Base-by-base conservation (phyloP, 495 filamentous ascomycete genomes). In the Podospora fimiseda region DNA sequence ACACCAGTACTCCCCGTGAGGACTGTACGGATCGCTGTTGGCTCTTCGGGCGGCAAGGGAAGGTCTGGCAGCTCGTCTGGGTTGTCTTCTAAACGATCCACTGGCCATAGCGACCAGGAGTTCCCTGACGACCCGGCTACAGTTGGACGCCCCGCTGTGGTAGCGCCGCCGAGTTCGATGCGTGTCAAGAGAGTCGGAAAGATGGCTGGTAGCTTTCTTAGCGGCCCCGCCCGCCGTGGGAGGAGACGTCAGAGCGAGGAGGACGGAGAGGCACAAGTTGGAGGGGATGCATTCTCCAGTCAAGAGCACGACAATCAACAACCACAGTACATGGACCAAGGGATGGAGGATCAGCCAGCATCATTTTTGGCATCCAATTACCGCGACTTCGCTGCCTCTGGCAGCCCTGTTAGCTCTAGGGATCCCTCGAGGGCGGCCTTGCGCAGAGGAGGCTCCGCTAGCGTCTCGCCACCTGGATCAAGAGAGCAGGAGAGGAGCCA, bases 201-300 rank as follows among this genome's bases (percentile, higher is more conserved):
- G 57, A 69, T 84, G 5, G 80, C 84, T 8, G 87, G 87, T 0
- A 81, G 77, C 52, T 90, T 89, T 58, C 70, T 90, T 19, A 88
- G 82, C 52, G 86, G 86, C 0, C 86, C 87, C 8, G 86, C 85
- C 18, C 79, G 87, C 51, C 73, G 87, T 55, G 87, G 86, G 13
- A 79, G 85, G 53, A 74, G 85, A 52, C 77, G 86, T 46, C 84
- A 87, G 63, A 89, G 85, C 54, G 87, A 90, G 38, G 87, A 90
- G 40, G 83, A 86, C 43, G 76, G 73, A 3, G 71, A 73, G 22
- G 69, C 44, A 0, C 63, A 69, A 20, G 67, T 64, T 7, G 68
- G 71, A 19, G 62, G 62, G 20, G 69, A 71, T 2, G 64, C 33
- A 2, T 53, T 62, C 44, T 61, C 57, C 21, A 58, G 60, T 47